Evolutionary conservation across 176 grass and related monocot genomes (phyloP), one percentile per base, ranked within the genome.

Genomic region (Dactylis glomerata): DNA sequence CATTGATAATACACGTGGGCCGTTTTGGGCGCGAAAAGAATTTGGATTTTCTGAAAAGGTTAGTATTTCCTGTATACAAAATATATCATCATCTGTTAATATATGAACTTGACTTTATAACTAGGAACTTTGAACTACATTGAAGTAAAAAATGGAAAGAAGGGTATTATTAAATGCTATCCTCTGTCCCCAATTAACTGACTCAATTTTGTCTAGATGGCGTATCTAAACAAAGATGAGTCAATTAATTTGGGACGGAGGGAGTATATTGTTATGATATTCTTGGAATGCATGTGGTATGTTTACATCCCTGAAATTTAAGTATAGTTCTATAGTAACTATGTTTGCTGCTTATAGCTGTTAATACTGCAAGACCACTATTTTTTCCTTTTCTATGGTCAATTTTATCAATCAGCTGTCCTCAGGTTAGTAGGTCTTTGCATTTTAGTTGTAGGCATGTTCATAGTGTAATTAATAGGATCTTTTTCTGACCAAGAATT

Each of bases 31-130:
- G 88, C 17, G 97, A 99, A 81, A 99, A 99, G 76, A 99, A 89
- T 81, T 94, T 99, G 84, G 97, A 94, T 92, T 99, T 99, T 79
- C 89, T 99, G 64, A 94, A 96, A 83, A 92, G 91, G 96, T 98
- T 69, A 78, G 70, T 14, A 62, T 75, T 80, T 66, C 6, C 54
- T 65, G 27, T 73, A 66, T 65, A 56, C 44, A 64, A 34, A 47
- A 54, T 41, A 6, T 64, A 27, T 54, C n/a, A 4, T 32, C 52
- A 36, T 61, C 79, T 40, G n/a, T 45, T 5, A 24, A 9, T 17
- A 9, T 17, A 36, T 67, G 30, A 56, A 19, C 37, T 61, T 7
- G 10, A 77, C 51, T 75, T 31, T 83, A 45, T 17, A 61, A 47
- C 1, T n/a, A 37, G 37, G 15, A 41, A 71, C 8, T 72, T 57